phyloP scores from a whole-genome alignment of 345 rosid species.

The Populus simonii region DNA sequence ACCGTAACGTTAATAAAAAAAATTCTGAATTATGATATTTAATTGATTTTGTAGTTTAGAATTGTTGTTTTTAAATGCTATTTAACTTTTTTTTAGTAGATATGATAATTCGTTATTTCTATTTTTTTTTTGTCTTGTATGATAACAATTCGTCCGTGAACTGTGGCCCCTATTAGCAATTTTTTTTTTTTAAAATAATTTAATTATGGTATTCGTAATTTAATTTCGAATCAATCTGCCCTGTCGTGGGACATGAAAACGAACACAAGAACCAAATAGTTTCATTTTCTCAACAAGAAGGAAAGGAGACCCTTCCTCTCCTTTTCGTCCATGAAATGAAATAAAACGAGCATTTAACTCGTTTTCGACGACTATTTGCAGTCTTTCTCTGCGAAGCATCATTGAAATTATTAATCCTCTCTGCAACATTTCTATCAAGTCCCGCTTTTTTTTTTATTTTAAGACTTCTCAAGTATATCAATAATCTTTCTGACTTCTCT shows the following conservation, averaged over 20 bases:
- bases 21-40: no score
- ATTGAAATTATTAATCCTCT: background rate
- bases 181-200: background rate
- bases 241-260: background rate
- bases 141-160: no score
- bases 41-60: no score
- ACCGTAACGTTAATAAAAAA: no score
- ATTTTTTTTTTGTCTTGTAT: no score
- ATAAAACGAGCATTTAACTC: conserved; percentile 8
- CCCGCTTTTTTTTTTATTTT: background rate
- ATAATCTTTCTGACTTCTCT: background rate
- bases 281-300: background rate
- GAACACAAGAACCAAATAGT: background rate
- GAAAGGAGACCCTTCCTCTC: background rate
- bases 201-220: background rate
- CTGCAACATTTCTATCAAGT: background rate
- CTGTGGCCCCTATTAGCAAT: no score
- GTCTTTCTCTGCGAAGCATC: background rate
- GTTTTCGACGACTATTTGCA: conserved; percentile 21
- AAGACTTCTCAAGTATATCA: background rate
- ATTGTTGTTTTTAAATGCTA: no score
- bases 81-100: no score
- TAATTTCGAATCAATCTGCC: background rate
- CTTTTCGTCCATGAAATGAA: conserved; percentile 4
- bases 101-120: no score